Base-by-base conservation (phyloP, 768 basidiomycete genomes). In the Filobasidium floriforme region DNA sequence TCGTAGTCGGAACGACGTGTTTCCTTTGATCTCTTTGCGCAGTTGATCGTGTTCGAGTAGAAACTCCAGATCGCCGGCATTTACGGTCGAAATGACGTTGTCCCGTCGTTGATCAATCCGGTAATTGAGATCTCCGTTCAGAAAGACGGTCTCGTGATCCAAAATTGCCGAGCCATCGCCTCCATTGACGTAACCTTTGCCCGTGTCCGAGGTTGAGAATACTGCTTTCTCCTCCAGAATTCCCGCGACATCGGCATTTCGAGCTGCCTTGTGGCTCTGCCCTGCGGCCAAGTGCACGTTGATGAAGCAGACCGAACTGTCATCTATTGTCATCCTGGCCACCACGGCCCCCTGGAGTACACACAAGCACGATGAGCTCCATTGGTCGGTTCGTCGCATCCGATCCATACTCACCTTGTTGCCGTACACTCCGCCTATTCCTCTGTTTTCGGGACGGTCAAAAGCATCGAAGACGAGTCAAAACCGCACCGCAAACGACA, bases 41-140 rank as follows among this genome's bases (percentile, higher is more conserved):
- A 99, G 85, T 73, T 99, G 79, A 79, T 99, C 94, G 75, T 93
- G 87, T 19, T 81, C 72, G 26, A 87, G 77, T 9, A 99, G 84
- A 41, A 79, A 80, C 1, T 82, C 79, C 22, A 86, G 79, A 59
- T 94, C 88, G 41, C 85, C 84, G 0, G 85, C 80, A n/a, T 85
- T 81, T 61, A 93, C 82, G 37, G 86, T 84, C 0, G 86, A 80
- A 57, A 91, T 79, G 70, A 93, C 89, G 41, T 85, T 82, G 26
- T 97, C 93, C 28, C 94, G 84, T 1, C 92, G 86, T 72, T 89
- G 87, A 78, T 98, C 93, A 70, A 98, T 93, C 52, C 94, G 91
- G 75, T 97, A 99, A 79, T 99, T 99, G 80, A 99, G 83, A 78
- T 98, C 94, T 0, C 94, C 94, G 67, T 88, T 90, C 59, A 93